Evolutionary conservation across 2,329 filamentous ascomycete species (phyloP).

Genomic region (Orbilia brochopaga): DNA sequence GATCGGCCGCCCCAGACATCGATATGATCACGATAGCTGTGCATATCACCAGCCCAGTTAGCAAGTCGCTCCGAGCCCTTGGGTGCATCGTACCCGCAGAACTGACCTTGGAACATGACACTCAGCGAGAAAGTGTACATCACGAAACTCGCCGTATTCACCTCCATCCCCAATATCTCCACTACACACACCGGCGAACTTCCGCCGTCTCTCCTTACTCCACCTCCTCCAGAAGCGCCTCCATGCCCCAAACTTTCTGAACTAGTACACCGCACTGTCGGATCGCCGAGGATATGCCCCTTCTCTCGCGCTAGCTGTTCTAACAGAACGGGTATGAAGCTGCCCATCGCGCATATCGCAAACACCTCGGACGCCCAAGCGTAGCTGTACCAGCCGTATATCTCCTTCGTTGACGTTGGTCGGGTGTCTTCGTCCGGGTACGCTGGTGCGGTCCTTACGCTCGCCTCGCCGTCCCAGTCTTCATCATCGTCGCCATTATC

Average conservation of each 20-base stretch:
- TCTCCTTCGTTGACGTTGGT: slow-evolving; percentile 84
- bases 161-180: slow-evolving; percentile 77
- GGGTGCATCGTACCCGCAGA: neutral
- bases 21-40: slow-evolving; percentile 77
- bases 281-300: slow-evolving; percentile 82
- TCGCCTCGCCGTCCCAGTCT: slow-evolving; percentile 9
- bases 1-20: slow-evolving; percentile 94
- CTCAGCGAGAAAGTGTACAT: slow-evolving; percentile 98
- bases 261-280: slow-evolving; percentile 69
- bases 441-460: slow-evolving; percentile 59
- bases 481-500: slow-evolving; percentile 16
- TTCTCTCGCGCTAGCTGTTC: slow-evolving; percentile 92
- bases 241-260: slow-evolving; percentile 42
- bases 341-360: slow-evolving; percentile 86
- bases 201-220: slow-evolving; percentile 10
- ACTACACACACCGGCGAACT: slow-evolving; percentile 74
- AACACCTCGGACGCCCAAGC: slow-evolving; percentile 96
- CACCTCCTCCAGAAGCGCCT: slow-evolving; percentile 20
- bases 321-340: slow-evolving; percentile 93
- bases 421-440: slow-evolving; percentile 86
- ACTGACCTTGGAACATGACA: slow-evolving; percentile 61
- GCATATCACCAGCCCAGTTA: neutral
- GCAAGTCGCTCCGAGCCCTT: neutral
- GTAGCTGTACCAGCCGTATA: slow-evolving; percentile 94
- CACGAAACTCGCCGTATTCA: slow-evolving; percentile 95